These are phyloP conservation scores for Metschnikowia orientalis DNA, from an alignment of 805 yeast species.

Conservation along the genomic window DNA sequence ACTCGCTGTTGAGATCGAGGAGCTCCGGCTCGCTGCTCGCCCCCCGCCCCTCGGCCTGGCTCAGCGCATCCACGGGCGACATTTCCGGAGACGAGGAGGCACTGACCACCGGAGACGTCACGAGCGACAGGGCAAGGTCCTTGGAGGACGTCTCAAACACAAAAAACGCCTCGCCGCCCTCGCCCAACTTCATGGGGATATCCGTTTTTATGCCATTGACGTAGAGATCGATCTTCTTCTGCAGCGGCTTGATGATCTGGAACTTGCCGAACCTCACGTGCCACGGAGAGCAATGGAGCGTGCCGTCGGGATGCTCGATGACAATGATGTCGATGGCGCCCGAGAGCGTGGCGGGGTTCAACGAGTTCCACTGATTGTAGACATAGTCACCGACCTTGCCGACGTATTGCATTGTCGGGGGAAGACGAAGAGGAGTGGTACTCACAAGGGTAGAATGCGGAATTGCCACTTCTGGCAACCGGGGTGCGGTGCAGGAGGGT, in stretches of 20 bases:
- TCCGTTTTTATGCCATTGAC: constrained; percentile 80
- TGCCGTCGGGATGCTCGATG: constrained; percentile 80
- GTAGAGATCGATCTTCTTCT: constrained; percentile 84
- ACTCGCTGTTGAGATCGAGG: constrained; percentile 32
- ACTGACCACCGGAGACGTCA: constrained; percentile 82
- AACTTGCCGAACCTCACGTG: constrained; percentile 95
- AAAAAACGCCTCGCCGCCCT: constrained; percentile 96
- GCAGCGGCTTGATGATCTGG: constrained; percentile 87
- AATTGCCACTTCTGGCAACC: not conserved
- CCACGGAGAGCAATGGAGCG: constrained; percentile 88
- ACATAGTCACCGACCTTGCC: constrained; percentile 94
- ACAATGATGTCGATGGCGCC: constrained; percentile 98
- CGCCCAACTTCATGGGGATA: constrained; percentile 93
- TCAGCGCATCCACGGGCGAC: constrained; percentile 24
- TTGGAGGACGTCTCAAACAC: constrained; percentile 75
- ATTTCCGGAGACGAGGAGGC: constrained; percentile 59
- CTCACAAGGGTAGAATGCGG: not conserved
- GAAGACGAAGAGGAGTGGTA: not conserved
- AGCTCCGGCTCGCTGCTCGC: constrained; percentile 27
- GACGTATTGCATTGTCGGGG: constrained; percentile 77
- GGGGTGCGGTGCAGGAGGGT: constrained; percentile 2
- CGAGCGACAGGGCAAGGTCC: constrained; percentile 68
- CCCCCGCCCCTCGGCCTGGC: constrained; percentile 5
- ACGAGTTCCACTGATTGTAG: constrained; percentile 94
- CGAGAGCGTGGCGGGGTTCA: constrained; percentile 91